Base-by-base conservation (phyloP, 805 yeast genomes). In the Candida adriatica region DNA sequence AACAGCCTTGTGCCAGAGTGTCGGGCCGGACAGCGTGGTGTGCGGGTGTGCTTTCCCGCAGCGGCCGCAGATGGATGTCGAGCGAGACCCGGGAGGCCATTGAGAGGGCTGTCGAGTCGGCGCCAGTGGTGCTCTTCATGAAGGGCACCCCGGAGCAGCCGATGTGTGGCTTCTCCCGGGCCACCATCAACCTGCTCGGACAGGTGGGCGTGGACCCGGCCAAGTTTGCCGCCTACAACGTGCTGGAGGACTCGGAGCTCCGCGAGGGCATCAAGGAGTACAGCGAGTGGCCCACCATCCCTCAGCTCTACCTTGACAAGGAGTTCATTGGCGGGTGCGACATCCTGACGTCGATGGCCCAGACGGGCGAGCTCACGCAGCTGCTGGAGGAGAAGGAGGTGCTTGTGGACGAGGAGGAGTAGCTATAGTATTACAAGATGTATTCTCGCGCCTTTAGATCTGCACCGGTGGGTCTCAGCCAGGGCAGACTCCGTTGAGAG, bases 251-350 rank as follows among this genome's bases (percentile, higher is more conserved):
- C 56, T 76, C 81, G 3, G 97, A 92, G 49, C 71, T 92, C 42
- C 82, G 98, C 61, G 78, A 84, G 29, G 98, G 97, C 19, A 86
- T 92, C 51, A 92, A 92, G 62, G 98, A 92, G 56, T 92, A 74
- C 60, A 77, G 90, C 46, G 79, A 83, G 43, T 92, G 99, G 99
- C 99, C 99, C 35, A 92, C 99, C 1, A 87, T 92, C 38, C 99
- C 99, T 11, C 99, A 92, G 60, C 70, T 92, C 26, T 92, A 88
- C 53, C 86, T 92, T 10, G 73, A 79, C 46, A 78, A 79, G 45
- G 98, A 92, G 55, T 92, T 92, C 54, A 72, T 92, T 33, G 99
- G 99, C 27, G 99, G 99, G 5, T 92, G 96, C 61, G 99, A 92
- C 59, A 88, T 92, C 42, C 69, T 92, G 32, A 85, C 81, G 54